Evolutionary conservation across 805 yeast genomes (phyloP), one percentile per base, ranked within the genome.

Genomic region (Candida endomychidarum): DNA sequence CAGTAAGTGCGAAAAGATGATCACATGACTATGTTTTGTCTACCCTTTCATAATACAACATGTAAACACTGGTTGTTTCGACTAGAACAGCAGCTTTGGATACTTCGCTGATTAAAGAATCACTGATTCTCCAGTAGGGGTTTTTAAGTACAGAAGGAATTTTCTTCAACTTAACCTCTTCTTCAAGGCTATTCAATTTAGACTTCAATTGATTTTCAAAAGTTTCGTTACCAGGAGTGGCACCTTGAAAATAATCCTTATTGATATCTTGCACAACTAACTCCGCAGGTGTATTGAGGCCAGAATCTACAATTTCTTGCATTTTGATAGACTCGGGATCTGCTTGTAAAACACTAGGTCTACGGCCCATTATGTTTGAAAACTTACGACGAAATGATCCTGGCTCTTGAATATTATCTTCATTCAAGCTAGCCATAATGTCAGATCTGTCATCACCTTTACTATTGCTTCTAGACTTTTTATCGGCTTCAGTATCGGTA

Each of bases 91-190:
- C 79, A 0, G 65, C 60, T 2, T 65, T 55, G 9, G 76, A 68
- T 7, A 74, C 80, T 56, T 89, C 96, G 26, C 77, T 62, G 3
- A 86, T 78, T 21, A 65, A 68, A 2, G 85, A 70, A 61, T 93
- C 98, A 46, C 95, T 86, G 23, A 90, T 78, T 47, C 86, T 74
- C 98, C 98, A 91, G 52, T 71, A 85, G 14, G 91, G 89, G 31
- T 74, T 63, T 41, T 77, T 78, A 3, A 70, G 54, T 12, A 77
- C 67, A 12, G 81, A 72, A 3, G 80, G 75, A 8, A 83, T 63
- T 50, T 75, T 80, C 52, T 75, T 80, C 59, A 71, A 53, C 54
- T 68, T 58, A 48, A 67, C 59, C 3, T 38, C 17, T 27, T 45
- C 46, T 30, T 34, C 25, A 4, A 39, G 25, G 9, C 23, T 37